Evolutionary conservation across 345 rosid species (phyloP).

Genomic region (Kernera saxatilis): DNA sequence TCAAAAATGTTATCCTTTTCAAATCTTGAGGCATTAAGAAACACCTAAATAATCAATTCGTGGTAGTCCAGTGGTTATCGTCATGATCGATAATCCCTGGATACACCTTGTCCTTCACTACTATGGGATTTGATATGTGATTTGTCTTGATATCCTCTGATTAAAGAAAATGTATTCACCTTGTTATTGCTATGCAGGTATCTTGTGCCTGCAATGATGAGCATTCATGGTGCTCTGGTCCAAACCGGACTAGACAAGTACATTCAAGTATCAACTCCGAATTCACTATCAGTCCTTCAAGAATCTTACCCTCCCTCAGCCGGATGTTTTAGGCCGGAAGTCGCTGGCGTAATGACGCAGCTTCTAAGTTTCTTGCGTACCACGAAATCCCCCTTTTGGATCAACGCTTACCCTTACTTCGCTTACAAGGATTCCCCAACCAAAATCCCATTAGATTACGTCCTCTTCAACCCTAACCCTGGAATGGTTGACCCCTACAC

Average conservation of each 20-base stretch:
- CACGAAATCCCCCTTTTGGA: constrained; percentile 73
- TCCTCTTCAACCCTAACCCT: constrained; percentile 70
- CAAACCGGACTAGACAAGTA: constrained; percentile 64
- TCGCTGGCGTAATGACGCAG: constrained; percentile 52
- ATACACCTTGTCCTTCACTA: background rate
- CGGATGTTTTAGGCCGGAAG: constrained; percentile 60
- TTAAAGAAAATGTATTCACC: background rate
- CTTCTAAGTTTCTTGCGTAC: constrained; percentile 47
- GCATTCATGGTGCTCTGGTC: constrained; percentile 66
- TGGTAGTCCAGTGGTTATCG: background rate
- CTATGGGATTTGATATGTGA: background rate
- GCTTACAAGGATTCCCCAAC: constrained; percentile 78
- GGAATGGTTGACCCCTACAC: constrained; percentile 86
- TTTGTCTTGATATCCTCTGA: background rate
- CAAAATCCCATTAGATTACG: constrained; percentile 65
- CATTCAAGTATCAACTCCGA: constrained; percentile 72
- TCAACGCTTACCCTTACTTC: constrained; percentile 94
- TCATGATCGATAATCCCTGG: background rate
- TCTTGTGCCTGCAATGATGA: constrained; percentile 72
- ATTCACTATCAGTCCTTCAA: constrained; percentile 61
- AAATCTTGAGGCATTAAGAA: background rate
- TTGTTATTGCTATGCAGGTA: constrained; percentile 12
- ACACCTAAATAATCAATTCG: background rate
- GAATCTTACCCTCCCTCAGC: constrained; percentile 92
- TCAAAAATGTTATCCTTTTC: background rate